phyloP scores from a whole-genome alignment of 441 rosid species.

The Adansonia rubrostipa region DNA sequence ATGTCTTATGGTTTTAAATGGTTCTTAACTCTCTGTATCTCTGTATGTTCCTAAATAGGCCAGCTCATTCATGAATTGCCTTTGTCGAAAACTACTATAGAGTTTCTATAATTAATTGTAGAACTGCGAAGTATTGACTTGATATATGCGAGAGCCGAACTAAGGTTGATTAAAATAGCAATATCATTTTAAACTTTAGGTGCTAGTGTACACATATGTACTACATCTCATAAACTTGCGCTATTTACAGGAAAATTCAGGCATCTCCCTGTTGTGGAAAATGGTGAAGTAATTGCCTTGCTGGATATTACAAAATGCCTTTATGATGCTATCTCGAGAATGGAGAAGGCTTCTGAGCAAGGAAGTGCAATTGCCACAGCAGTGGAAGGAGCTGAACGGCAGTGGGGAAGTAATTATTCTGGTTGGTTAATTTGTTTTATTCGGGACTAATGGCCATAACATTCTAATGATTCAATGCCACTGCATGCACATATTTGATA shows the following conservation, averaged over 20 bases:
- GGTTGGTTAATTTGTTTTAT: slow-evolving; percentile 42
- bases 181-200: not conserved
- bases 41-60: not conserved
- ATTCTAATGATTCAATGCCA: slow-evolving; percentile 1
- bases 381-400: slow-evolving; percentile 93
- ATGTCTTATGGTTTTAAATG: not conserved
- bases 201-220: not conserved
- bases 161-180: not conserved
- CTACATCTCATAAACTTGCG: not conserved
- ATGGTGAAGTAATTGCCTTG: slow-evolving; percentile 94
- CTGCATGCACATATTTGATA: slow-evolving; percentile 7
- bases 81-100: not conserved
- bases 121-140: not conserved
- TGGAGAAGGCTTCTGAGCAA: slow-evolving; percentile 98
- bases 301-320: slow-evolving; percentile 92
- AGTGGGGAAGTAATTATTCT: slow-evolving; percentile 71
- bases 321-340: slow-evolving; percentile 89
- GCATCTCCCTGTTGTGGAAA: slow-evolving; percentile 96
- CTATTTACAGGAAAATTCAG: slow-evolving; percentile 72
- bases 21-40: not conserved
- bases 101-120: not conserved
- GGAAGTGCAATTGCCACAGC: slow-evolving; percentile 96
- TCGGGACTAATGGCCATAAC: not conserved
- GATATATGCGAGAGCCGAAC: not conserved
- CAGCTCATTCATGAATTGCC: not conserved